phyloP scores from a whole-genome alignment of 2,329 filamentous ascomycete species.

The Paracoccidioides lutzii region DNA sequence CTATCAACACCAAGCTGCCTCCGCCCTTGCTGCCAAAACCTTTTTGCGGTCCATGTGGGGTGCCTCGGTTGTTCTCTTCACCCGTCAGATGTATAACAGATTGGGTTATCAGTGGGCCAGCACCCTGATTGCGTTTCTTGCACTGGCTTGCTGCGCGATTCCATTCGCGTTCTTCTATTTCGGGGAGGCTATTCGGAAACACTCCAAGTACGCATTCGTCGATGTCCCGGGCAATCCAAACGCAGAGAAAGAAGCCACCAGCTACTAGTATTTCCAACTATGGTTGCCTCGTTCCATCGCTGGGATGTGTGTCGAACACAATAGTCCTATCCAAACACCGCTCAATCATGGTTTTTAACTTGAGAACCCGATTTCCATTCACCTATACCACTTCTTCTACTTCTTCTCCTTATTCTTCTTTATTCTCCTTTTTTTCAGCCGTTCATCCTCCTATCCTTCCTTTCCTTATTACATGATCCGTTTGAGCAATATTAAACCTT shows the following conservation, averaged over 20 bases:
- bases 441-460: neutral
- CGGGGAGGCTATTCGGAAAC: constrained; percentile 55
- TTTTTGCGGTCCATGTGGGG: constrained; percentile 72
- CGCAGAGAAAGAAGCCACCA: neutral
- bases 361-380: neutral
- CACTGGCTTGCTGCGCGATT: constrained; percentile 65
- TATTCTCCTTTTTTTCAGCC: neutral
- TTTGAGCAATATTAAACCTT: neutral
- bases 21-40: constrained; percentile 69
- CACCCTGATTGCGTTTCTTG: constrained; percentile 58
- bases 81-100: constrained; percentile 63
- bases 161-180: constrained; percentile 72
- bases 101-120: constrained; percentile 67
- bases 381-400: neutral
- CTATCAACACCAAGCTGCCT: constrained; percentile 64
- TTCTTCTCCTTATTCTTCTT: neutral
- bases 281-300: too few species aligned
- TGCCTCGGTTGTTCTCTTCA: constrained; percentile 64
- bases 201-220: constrained; percentile 60
- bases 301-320: too few species aligned
- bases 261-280: too few species aligned
- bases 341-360: neutral
- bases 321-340: neutral
- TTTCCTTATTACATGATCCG: too few species aligned
- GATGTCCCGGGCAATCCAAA: constrained; percentile 29